Base-by-base conservation (phyloP, 2,329 filamentous ascomycete genomes). In the Colletotrichum chlorophyti region DNA sequence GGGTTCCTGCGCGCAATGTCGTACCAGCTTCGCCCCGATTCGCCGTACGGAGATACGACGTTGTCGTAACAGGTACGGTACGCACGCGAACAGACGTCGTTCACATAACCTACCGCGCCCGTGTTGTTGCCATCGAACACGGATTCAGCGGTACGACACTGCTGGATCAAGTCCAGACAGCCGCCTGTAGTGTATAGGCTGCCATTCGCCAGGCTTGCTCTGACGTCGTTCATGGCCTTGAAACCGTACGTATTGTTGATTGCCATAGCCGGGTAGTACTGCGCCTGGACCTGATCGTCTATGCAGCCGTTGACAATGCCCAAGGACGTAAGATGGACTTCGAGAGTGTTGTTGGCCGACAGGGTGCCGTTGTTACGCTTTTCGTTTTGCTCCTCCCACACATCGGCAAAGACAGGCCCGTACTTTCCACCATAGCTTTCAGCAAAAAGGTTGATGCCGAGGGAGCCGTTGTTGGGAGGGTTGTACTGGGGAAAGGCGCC, bases 361-460 rank as follows among this genome's bases (percentile, higher is more conserved):
- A 84, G 57, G 2, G 77, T 70, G 3, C 85, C 82, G 52, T 78
- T 81, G n/a, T 70, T 66, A 12, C 83, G 80, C 49, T 76, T 76
- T 15, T 75, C 69, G 64, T 91, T 92, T 71, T 91, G 87, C 53
- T 83, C 70, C 65, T 88, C 79, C 73, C 81, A 83, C 19, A 78
- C 71, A 17, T 77, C 76, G 10, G 86, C 85, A 65, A 91, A 89
- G 2, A 83, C 76, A 2, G 87, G 87, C 0, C 86, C 89, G 65
- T 91, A 92, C 53, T 86, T 83, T 11, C 90, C 90, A 29, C 87
- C 84, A 69, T 91, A 89, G 70, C 85, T 88, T 69, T 91, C 87
- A 1, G 86, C 81, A 61, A 89, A 90, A 5, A 91, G 73, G 64
- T 87, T 86, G 50, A 91, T 79, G 5, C 83, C 83, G 15, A 86